Evolutionary conservation across 371 early-diverging fungal genomes (phyloP).

Genomic region (Lichtheimia corymbifera): DNA sequence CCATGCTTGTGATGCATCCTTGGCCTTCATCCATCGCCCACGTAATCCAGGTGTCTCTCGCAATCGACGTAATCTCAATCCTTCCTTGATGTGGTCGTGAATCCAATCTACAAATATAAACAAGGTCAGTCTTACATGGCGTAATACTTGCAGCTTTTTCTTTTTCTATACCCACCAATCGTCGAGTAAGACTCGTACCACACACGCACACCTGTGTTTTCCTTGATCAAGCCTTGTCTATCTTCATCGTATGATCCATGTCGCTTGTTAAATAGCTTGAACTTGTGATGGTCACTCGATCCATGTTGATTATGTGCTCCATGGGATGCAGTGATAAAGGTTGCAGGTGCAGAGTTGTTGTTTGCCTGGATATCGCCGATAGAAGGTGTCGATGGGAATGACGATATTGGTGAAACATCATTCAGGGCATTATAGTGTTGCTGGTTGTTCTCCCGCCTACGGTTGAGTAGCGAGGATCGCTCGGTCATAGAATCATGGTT

Average conservation of each 20-base stretch:
- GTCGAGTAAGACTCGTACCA: slow-evolving; percentile 69
- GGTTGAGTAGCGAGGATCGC: slow-evolving; percentile 27
- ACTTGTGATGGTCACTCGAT: slow-evolving; percentile 13
- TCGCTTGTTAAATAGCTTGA: slow-evolving; percentile 41
- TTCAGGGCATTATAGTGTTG: slow-evolving; percentile 16
- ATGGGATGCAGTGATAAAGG: slow-evolving; percentile 19
- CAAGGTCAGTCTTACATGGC: background rate
- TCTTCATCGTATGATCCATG: slow-evolving; percentile 55
- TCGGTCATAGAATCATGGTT: slow-evolving; percentile 17
- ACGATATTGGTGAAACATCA: slow-evolving; percentile 10
- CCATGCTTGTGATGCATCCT: slow-evolving; percentile 89
- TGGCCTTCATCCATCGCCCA: slow-evolving; percentile 60
- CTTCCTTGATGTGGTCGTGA: slow-evolving; percentile 89
- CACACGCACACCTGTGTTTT: slow-evolving; percentile 62
- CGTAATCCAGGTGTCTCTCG: slow-evolving; percentile 54
- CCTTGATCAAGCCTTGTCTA: slow-evolving; percentile 55
- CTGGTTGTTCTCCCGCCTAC: slow-evolving; percentile 23
- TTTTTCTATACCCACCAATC: slow-evolving; percentile 56
- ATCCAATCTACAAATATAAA: slow-evolving; percentile 75
- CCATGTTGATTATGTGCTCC: slow-evolving; percentile 4
- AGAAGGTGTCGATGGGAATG: slow-evolving; percentile 9
- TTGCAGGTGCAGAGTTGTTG: slow-evolving; percentile 19
- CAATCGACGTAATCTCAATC: slow-evolving; percentile 71
- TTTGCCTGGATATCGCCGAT: slow-evolving; percentile 1
- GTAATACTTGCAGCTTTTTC: background rate